Base-by-base conservation (phyloP, 169 alveolate genomes). In the Plasmodium knowlesi region DNA sequence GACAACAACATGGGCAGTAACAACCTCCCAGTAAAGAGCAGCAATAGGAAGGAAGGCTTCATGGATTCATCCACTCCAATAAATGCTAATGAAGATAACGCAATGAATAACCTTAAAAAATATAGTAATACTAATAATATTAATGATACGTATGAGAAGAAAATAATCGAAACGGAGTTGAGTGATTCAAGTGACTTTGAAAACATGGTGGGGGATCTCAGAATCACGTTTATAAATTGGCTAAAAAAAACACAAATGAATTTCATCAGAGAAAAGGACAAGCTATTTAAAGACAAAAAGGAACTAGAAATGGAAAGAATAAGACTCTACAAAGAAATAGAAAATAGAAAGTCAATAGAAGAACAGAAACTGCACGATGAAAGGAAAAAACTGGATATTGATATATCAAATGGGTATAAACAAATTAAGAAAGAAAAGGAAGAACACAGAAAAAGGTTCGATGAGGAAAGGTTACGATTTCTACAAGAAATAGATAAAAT, bases 351-450 rank as follows among this genome's bases (percentile, higher is more conserved):
- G 61, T 39, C 28, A 39, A 34, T 43, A 1, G 80, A 95, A 74
- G 92, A 73, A 83, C 89, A 92, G 57, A 43, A 92, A 86, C 28
- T 90, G 34, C 57, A 92, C 84, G 98, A 96, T 79, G 98, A 97
- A 92, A 92, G 98, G 73, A 92, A 97, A 25, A 93, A 96, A 72
- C 96, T 95, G 82, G 96, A 96, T 28, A 96, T 96, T 14, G 98
- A 97, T 32, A 95, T 96, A 37, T 96, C 97, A 30, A 83, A 97
- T 19, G 96, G 96, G 76, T 82, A 96, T 82, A 97, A 96, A 93
- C 98, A 97, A 82, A 94, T 97, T 14, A 97, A 97, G 86, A 93
- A 96, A 34, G 98, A 97, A 92, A 81, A 98, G 41, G 98, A 97
- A 82, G 98, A 97, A 84, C 95, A 98, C 41, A 92, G 98, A 28